Evolutionary conservation across 306 rosid species (phyloP), one percentile per base, ranked within the genome.

Genomic region (Lablab purpureus): DNA sequence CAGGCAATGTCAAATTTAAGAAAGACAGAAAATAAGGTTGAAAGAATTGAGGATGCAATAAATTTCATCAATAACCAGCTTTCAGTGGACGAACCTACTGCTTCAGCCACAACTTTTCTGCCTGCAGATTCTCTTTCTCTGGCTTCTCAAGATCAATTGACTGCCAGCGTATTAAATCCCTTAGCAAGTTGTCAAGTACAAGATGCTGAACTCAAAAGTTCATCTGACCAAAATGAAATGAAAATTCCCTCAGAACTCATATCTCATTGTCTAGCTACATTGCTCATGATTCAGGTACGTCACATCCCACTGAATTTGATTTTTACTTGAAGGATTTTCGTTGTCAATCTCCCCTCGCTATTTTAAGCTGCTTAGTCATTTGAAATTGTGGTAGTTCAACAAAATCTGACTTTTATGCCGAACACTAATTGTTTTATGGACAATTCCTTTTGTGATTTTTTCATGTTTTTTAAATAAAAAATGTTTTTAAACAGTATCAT

Each of bases 221-320:
- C 81, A 55, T 67, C 88, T 50, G 86, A 88, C 74, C 92, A 82
- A 86, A 87, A 81, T 36, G 95, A 89, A 79, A 81, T 82, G 63
- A 85, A 88, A 85, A 62, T 91, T 81, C 97, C 94, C 80, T 87
- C 95, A 22, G 95, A 94, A 67, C 95, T 92, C 49, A 91, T 92
- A 71, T 87, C 92, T 81, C 91, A 86, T 74, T 92, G 97, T 88
- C 89, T 92, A 30, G 94, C 97, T 21, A 90, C 95, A 52, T 82
- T 91, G 82, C 84, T 92, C 84, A 87, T 89, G 97, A 91, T 92
- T 87, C 97, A 92, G 99, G 99, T 92, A 86, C 70, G 36, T 74
- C 64, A 23, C 45, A 66, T 50, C 6, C 68, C 59, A 36, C 55
- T 50, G 72, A 66, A 58, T 66, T 75, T 71, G 34, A 7, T 30